phyloP scores from a whole-genome alignment of 768 basidiomycete genomes.

The Kwoniella dejecticola region DNA sequence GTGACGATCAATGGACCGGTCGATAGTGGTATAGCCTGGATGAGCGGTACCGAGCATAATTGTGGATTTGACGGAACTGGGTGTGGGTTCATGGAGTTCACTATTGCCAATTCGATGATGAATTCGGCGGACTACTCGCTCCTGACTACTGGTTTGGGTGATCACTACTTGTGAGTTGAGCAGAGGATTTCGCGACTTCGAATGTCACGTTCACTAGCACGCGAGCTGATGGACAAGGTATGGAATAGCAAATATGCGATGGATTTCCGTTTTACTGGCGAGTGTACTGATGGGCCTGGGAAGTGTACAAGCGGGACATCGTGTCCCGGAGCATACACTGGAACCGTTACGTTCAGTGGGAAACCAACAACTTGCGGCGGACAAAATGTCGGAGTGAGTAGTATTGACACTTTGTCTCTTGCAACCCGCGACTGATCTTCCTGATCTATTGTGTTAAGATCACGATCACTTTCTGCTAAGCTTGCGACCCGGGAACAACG shows the following conservation, averaged over 20 bases:
- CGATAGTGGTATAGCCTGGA: constrained; percentile 25
- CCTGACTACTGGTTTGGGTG: constrained; percentile 7
- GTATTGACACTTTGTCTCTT: too few species aligned
- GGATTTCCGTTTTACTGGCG: constrained; percentile 4
- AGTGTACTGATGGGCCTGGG: constrained; percentile 1
- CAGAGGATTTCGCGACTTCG: not conserved
- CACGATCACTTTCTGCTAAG: too few species aligned
- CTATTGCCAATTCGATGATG: not conserved
- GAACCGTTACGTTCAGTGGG: not conserved
- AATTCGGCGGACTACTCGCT: constrained; percentile 25
- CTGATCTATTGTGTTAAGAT: too few species aligned
- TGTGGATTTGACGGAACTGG: constrained; percentile 20
- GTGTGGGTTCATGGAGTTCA: constrained; percentile 29
- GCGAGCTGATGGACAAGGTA: too few species aligned
- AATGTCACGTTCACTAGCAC: too few species aligned
- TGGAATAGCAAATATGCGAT: constrained; percentile 2
- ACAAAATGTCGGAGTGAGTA: too few species aligned
- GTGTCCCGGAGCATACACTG: constrained; percentile 10
- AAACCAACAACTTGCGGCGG: not conserved
- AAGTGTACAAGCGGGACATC: not conserved
- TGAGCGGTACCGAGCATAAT: constrained; percentile 7
- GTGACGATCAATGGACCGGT: constrained; percentile 20
- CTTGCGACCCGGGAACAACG: too few species aligned
- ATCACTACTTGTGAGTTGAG: constrained; percentile 26
- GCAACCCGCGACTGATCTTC: too few species aligned